Evolutionary conservation across 176 grass and related monocot species (phyloP), one percentile per base, ranked within the genome.

Genomic region (Dendrocalamus sinicus): DNA sequence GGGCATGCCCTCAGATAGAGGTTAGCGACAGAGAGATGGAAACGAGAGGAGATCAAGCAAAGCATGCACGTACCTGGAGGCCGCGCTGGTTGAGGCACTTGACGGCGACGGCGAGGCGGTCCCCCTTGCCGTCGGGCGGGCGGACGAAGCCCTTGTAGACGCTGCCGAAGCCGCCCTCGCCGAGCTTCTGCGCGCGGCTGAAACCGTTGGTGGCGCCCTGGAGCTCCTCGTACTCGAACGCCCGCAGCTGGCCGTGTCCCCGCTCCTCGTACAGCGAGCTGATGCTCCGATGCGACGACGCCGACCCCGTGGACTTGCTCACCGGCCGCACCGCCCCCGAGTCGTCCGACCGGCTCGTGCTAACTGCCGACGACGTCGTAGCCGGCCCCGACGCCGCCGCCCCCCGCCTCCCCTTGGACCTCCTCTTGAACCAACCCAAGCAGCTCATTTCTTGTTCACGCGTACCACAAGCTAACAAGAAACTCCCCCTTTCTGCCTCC

Each of bases 141-240:
- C 86, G 86, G 67, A 98, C 52, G 84, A 72, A 92, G 16, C 93
- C 95, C 77, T 98, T 98, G 84, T 83, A 93, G 76, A 98, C 95
- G 57, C 91, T 90, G 9, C 95, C 95, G 81, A 98, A 98, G 2
- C 95, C 95, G 28, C 95, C 95, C 87, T 98, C 95, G 35, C 95
- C 95, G 75, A 98, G 90, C 85, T 95, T 98, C 75, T 90, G 87
- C 55, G 85, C 79, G 77, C 91, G 89, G 76, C n/a, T 61, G 89
- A 98, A 98, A 32, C 88, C 87, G 82, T 77, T 91, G 22, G 95
- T 98, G 57, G 95, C 95, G 55, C 3, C 76, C 61, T 84, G 78
- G 55, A 98, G 91, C 76, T 98, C 95, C 10, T 89, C 91, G 86
- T 92, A 88, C 28, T 93, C 91, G 80, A 98, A 98, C 67, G 50